Evolutionary conservation across 2,329 filamentous ascomycete species (phyloP).

Genomic region (Drechmeria coniospora): DNA sequence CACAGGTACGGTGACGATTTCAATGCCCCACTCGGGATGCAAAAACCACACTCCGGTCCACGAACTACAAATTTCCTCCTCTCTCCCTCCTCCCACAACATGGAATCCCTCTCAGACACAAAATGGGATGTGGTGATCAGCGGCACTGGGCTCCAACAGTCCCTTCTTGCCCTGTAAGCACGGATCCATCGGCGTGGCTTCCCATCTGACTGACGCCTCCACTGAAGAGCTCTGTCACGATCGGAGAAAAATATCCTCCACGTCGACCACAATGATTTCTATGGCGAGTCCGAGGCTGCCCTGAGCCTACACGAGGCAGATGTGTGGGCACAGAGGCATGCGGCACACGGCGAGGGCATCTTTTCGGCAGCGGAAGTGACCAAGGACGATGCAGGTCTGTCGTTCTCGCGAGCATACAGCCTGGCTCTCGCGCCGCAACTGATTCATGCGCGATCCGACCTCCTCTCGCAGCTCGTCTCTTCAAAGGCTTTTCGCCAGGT

Average conservation of each 20-base stretch:
- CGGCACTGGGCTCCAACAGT: conserved; percentile 65
- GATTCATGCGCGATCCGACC: conserved; percentile 66
- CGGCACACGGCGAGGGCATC: conserved; percentile 8
- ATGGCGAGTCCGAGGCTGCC: conserved; percentile 74
- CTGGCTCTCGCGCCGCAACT: conserved; percentile 74
- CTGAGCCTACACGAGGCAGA: conserved; percentile 72
- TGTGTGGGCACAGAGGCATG: conserved; percentile 45
- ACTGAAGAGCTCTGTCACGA: conserved; percentile 67
- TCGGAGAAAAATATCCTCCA: conserved; percentile 86
- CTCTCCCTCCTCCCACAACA: conserved; percentile 17
- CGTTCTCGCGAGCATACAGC: conserved; percentile 60
- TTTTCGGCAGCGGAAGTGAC: conserved; percentile 18
- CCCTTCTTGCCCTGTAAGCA: conserved; percentile 62
- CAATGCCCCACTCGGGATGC: conserved; percentile 2
- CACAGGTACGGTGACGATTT: no score
- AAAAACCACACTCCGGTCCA: conserved; percentile 6
- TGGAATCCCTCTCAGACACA: conserved; percentile 63
- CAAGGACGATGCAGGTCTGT: conserved; percentile 28
- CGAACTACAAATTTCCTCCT: conserved; percentile 6
- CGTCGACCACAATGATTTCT: conserved; percentile 74
- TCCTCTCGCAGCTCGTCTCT: conserved; percentile 71
- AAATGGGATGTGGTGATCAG: conserved; percentile 68
- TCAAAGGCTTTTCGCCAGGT: conserved; percentile 79
- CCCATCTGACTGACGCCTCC: conserved; percentile 16
- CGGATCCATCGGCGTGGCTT: conserved; percentile 16